These are phyloP conservation scores for Hypsizygus ulmarius DNA, from an alignment of 1,284 basidiomycete genomes.

Conservation along the genomic window DNA sequence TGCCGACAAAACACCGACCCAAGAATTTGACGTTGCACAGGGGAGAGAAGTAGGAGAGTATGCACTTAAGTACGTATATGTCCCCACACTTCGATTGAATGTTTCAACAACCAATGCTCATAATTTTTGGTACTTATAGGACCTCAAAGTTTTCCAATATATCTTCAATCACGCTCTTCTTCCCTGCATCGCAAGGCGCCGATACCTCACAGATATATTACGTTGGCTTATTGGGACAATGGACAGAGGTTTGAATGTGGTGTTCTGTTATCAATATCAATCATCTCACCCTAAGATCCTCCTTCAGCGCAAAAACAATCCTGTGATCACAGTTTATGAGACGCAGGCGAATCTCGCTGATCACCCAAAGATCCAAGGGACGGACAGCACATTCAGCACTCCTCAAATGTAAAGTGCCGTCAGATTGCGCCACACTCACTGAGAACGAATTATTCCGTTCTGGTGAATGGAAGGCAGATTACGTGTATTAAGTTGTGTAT, in stretches of 20 bases:
- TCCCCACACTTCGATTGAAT: background rate
- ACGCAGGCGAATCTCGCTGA: constrained; percentile 76
- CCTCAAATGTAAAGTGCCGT: constrained; percentile 31
- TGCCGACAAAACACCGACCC: constrained; percentile 55
- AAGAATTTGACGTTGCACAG: constrained; percentile 66
- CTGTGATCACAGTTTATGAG: constrained; percentile 77
- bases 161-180: constrained; percentile 70
- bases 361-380: constrained; percentile 76
- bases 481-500: background rate
- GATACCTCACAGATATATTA: constrained; percentile 72
- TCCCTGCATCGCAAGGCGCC: constrained; percentile 71
- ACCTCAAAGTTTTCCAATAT: constrained; percentile 75
- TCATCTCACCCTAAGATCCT: constrained; percentile 4
- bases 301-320: constrained; percentile 59
- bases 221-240: constrained; percentile 76
- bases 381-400: constrained; percentile 52
- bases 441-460: background rate
- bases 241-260: constrained; percentile 68
- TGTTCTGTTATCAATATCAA: background rate
- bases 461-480: constrained; percentile 6
- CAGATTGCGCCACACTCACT: background rate
- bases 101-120: background rate
- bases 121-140: constrained; percentile 41
- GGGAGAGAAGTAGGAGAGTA: constrained; percentile 77
- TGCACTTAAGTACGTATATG: constrained; percentile 52